A percentile compares a stretch with the other conserved stretches of the same genome.
Evolutionary conservation across 306 rosid species (phyloP).

Genomic region (Canavalia gladiata): DNA sequence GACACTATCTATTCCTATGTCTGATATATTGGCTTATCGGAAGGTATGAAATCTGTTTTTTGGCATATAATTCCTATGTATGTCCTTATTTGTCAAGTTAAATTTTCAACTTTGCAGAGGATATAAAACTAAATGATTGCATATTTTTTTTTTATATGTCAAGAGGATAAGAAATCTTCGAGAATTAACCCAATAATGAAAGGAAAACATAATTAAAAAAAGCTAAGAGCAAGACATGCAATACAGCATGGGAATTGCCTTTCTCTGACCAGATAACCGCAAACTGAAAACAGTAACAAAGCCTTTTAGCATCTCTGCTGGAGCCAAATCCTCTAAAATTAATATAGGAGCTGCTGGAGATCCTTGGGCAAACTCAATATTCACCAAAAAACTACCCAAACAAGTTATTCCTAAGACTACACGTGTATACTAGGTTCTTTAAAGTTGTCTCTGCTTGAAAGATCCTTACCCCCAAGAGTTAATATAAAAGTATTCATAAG

Average conservation of each 20-base stretch:
- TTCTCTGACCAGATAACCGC: background rate
- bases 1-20: slow-evolving; percentile 91
- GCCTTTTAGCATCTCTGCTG: background rate
- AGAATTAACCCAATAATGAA: background rate
- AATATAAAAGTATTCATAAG: background rate
- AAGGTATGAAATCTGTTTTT: slow-evolving; percentile 67
- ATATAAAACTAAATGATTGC: slow-evolving; percentile 34
- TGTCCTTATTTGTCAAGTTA: slow-evolving; percentile 23
- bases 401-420: background rate
- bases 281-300: background rate
- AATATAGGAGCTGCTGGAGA: background rate
- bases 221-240: too few species aligned
- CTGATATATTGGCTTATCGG: slow-evolving; percentile 93
- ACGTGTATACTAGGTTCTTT: background rate
- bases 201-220: too few species aligned
- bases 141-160: background rate
- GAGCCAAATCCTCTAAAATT: background rate
- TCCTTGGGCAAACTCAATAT: background rate
- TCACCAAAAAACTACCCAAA: background rate
- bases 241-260: background rate
- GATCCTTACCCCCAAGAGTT: background rate
- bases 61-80: slow-evolving; percentile 25
- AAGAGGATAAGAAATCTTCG: background rate
- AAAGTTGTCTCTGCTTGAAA: background rate
- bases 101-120: slow-evolving; percentile 25